Percentiles rank a stretch among this genome's conserved stretches.
Conservation (phyloP, 129 eudicot genomes). For the Flaveria robusta region DNA sequence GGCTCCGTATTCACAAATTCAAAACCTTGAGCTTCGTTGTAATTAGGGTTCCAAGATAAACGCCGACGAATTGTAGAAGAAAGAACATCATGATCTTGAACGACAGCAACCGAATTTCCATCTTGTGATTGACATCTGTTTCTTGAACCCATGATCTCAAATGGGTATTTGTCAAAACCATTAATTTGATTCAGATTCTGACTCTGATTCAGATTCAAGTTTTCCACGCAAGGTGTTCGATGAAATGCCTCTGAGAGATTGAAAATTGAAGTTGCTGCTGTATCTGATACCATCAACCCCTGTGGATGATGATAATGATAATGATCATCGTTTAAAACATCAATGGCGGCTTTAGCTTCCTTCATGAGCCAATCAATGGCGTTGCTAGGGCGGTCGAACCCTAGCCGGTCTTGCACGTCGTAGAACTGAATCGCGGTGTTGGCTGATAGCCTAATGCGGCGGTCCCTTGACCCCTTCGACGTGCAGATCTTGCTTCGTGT, state of each 20-base stretch:
- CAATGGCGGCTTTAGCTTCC: constrained; percentile 68
- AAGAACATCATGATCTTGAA: not conserved
- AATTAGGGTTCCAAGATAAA: not conserved
- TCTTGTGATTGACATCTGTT: no score
- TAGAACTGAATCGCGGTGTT: constrained; percentile 71
- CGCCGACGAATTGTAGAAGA: not conserved
- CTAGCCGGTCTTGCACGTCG: constrained; percentile 80
- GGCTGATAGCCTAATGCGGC: constrained; percentile 72
- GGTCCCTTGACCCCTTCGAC: constrained; percentile 58
- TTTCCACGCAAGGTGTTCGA: constrained; percentile 1
- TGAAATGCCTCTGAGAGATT: not conserved
- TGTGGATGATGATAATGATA: constrained; percentile 2
- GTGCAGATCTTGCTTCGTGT: constrained; percentile 66
- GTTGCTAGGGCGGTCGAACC: constrained; percentile 71
- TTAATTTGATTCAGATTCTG: not conserved
- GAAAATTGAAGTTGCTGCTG: not conserved
- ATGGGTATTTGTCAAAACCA: not conserved
- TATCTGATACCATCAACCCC: not conserved
- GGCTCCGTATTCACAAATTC: not conserved
- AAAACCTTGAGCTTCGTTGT: not conserved
- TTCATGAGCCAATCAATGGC: constrained; percentile 87
- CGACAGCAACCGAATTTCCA: not conserved
- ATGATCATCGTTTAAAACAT: constrained; percentile 37
- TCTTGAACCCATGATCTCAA: not conserved
- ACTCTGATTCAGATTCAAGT: not conserved